Evolutionary conservation across 495 filamentous ascomycete genomes (phyloP).

Genomic region (Cercophora scortea): DNA sequence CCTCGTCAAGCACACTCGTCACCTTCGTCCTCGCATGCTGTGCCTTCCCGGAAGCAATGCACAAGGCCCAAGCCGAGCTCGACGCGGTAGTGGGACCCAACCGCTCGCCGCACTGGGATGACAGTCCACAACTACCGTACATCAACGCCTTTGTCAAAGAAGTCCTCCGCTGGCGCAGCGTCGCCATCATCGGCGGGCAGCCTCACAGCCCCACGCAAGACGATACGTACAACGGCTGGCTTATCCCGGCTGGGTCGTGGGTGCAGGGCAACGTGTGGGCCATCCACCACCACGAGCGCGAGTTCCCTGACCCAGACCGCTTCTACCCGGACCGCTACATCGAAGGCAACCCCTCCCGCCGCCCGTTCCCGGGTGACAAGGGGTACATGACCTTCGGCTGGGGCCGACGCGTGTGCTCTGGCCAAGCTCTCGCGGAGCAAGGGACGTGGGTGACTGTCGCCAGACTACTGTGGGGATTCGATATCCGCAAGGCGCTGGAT

Average conservation of each 20-base stretch:
- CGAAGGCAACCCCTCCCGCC: constrained; percentile 35
- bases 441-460: constrained; percentile 49
- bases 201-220: constrained; percentile 55
- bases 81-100: constrained; percentile 48
- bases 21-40: constrained; percentile 56
- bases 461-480: constrained; percentile 48
- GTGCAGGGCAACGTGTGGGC: constrained; percentile 59
- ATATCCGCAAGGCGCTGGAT: constrained; percentile 41
- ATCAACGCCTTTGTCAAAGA: constrained; percentile 54
- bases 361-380: constrained; percentile 50
- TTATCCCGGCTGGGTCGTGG: constrained; percentile 47
- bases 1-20: constrained; percentile 55
- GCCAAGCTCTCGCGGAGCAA: constrained; percentile 51
- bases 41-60: constrained; percentile 42
- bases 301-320: constrained; percentile 54
- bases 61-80: constrained; percentile 39
- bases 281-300: constrained; percentile 55
- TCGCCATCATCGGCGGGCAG: constrained; percentile 55
- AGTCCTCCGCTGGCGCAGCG: constrained; percentile 55
- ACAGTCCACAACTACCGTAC: constrained; percentile 51
- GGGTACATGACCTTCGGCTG: constrained; percentile 61
- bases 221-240: constrained; percentile 48
- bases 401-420: constrained; percentile 52
- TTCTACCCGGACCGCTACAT: constrained; percentile 46
- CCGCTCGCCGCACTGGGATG: constrained; percentile 50